Evolutionary conservation across 768 basidiomycete species (phyloP).

Genomic region (Panaeolus cyanescens): DNA sequence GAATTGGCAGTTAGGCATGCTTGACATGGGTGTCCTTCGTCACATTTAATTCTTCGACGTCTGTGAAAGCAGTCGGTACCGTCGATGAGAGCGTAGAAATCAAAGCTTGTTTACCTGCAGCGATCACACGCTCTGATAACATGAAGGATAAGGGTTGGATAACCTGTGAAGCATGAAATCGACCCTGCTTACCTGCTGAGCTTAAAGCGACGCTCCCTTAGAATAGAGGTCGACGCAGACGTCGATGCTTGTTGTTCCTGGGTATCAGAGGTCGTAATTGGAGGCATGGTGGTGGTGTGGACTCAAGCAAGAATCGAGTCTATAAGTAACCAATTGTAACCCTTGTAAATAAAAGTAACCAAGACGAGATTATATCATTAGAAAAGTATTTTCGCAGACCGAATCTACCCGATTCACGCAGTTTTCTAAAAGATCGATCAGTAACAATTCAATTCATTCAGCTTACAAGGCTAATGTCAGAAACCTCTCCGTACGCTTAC

Average conservation of each 20-base stretch:
- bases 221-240: slow-evolving; percentile 45
- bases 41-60: slow-evolving; percentile 83
- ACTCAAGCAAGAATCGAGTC: slow-evolving; percentile 24
- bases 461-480: neutral
- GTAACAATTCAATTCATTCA: neutral
- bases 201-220: slow-evolving; percentile 87
- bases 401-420: slow-evolving; percentile 36
- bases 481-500: neutral
- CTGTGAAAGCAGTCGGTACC: slow-evolving; percentile 35
- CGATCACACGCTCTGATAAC: slow-evolving; percentile 80
- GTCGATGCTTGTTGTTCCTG: slow-evolving; percentile 42
- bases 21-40: slow-evolving; percentile 88
- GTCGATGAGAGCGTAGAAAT: slow-evolving; percentile 10
- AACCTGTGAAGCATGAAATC: slow-evolving; percentile 3
- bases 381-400: slow-evolving; percentile 23
- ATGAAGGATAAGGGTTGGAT: slow-evolving; percentile 1
- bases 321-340: slow-evolving; percentile 23
- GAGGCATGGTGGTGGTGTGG: slow-evolving; percentile 45
- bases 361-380: slow-evolving; percentile 22
- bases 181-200: slow-evolving; percentile 66
- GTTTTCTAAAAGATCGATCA: slow-evolving; percentile 2
- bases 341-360: slow-evolving; percentile 15
- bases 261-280: slow-evolving; percentile 40
- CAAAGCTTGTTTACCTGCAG: slow-evolving; percentile 65
- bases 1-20: slow-evolving; percentile 84